Evolutionary conservation across 73 alveolate species (phyloP), one percentile per base, ranked within the genome.

Genomic region (Halteria grandinella): DNA sequence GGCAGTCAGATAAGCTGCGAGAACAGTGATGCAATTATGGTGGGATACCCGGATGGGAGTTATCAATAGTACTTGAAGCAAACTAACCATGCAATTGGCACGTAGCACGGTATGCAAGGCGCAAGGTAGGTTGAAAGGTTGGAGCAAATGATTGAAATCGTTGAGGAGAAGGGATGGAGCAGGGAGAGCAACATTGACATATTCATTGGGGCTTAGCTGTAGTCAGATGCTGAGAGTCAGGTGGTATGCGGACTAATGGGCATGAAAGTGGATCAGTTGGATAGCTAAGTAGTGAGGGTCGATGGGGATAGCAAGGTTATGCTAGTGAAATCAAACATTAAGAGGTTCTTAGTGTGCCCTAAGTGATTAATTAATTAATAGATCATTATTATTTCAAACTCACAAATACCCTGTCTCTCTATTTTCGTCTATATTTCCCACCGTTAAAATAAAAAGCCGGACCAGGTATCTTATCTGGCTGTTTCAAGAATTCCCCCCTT

Each of bases 311-410:
- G n/a, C n/a, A 57, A 57, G 53, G 5, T 57, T 2, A 32, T 57
- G 7, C 12, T 20, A 2, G 73, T 57, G 53, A 57, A 8, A n/a
- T 57, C 73, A 5, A 57, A 57, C 37, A 17, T 57, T 18, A n/a
- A 57, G 53, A 57, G 37, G 33, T 57, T 33, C 20, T 57, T 57
- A 57, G 37, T 57, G n/a, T n/a, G n/a, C n/a, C n/a, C n/a, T n/a
- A n/a, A n/a, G n/a, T n/a, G n/a, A n/a, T n/a, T n/a, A n/a, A n/a
- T n/a, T n/a, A n/a, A n/a, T n/a, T n/a, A n/a, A n/a, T n/a, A n/a
- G n/a, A n/a, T n/a, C n/a, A n/a, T n/a, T n/a, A n/a, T n/a, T n/a
- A n/a, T n/a, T n/a, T n/a, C n/a, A n/a, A n/a, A n/a, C n/a, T n/a
- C n/a, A n/a, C n/a, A n/a, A n/a, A n/a, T n/a, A n/a, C n/a, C n/a